These are phyloP conservation scores for Ammopiptanthus mongolicus DNA, from an alignment of 306 rosid genomes.

Conservation along the genomic window DNA sequence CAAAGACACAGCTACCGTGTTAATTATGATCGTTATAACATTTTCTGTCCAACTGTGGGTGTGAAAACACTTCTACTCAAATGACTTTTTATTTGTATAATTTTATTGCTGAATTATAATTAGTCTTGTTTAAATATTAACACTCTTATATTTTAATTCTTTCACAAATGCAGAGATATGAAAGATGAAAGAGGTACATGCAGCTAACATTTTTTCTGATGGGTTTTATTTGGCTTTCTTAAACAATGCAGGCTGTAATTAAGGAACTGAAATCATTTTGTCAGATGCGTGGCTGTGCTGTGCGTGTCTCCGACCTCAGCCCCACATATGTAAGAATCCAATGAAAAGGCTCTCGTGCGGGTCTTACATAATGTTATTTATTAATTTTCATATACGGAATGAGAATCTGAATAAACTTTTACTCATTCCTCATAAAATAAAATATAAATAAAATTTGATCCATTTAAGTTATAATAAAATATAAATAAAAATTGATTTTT, in stretches of 20 bases:
- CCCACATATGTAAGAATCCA: constrained; percentile 51
- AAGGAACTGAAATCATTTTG: constrained; percentile 24
- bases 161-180: background rate
- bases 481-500: too few species aligned
- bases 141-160: too few species aligned
- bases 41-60: background rate
- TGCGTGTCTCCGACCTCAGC: constrained; percentile 18
- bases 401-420: too few species aligned
- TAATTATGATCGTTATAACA: background rate
- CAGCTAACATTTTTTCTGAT: background rate
- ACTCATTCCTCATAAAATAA: too few species aligned
- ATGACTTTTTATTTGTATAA: too few species aligned
- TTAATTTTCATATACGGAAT: background rate
- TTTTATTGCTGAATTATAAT: too few species aligned
- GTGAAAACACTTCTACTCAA: background rate
- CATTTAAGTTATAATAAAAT: too few species aligned
- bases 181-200: background rate
- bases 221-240: background rate
- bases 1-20: too few species aligned
- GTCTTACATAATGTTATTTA: background rate
- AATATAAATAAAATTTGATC: too few species aligned
- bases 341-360: constrained; percentile 59
- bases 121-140: too few species aligned
- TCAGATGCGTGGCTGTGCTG: constrained; percentile 25
- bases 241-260: background rate